phyloP scores from a whole-genome alignment of 768 basidiomycete genomes.

The Hebeloma cylindrosporum region DNA sequence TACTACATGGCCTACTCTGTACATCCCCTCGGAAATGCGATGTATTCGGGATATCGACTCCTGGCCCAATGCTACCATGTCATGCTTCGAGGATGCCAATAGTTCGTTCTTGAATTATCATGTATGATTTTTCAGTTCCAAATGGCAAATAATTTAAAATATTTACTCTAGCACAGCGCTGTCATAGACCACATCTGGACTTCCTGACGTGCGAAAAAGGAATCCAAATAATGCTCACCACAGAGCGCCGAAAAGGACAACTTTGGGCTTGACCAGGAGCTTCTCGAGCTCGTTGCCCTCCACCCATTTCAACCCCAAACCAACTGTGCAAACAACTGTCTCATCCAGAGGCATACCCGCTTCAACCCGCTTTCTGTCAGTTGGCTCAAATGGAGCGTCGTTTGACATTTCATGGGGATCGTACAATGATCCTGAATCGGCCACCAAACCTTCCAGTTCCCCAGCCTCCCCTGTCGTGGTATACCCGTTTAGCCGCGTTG shows the following conservation, averaged over 20 bases:
- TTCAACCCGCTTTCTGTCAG: conserved; percentile 11
- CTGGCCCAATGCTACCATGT: no score
- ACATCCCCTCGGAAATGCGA: no score
- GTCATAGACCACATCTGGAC: no score
- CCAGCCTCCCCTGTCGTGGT: conserved; percentile 25
- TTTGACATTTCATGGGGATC: conserved; percentile 31
- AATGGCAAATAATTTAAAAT: no score
- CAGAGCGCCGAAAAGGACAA: conserved; percentile 26
- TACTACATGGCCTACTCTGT: no score
- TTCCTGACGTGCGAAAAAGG: no score
- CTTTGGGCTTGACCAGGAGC: conserved; percentile 29
- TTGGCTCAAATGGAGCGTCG: conserved; percentile 19
- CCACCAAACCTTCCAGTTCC: conserved; percentile 27
- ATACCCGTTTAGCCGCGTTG: conserved; percentile 32
- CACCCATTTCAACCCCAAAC: conserved; percentile 29
- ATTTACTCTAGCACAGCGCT: no score
- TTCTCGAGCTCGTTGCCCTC: conserved; percentile 16
- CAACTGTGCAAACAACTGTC: conserved; percentile 32
- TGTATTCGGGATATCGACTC: no score
- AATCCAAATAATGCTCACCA: conserved; percentile 10
- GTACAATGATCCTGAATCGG: conserved; percentile 28
- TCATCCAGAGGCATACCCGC: conserved; percentile 17
- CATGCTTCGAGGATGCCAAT: no score
- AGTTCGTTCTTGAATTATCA: no score
- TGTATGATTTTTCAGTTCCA: no score